These are phyloP conservation scores for Globisporangium nodosum DNA, from an alignment of 352 stramenopile species.

Conservation along the genomic window DNA sequence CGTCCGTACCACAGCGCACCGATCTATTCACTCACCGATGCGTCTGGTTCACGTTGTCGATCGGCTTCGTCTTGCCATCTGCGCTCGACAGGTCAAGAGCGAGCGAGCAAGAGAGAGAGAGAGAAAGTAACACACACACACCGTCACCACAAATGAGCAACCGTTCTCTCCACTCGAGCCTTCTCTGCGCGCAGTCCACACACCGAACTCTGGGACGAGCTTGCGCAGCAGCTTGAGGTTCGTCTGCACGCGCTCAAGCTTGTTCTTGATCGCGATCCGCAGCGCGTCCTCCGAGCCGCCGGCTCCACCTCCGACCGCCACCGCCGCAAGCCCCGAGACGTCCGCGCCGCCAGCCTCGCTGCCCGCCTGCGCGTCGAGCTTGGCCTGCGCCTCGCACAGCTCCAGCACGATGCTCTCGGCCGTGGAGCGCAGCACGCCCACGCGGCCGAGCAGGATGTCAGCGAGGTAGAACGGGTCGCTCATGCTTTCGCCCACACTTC, in stretches of 20 bases:
- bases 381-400: slow-evolving; percentile 63
- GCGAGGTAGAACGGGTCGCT: slow-evolving; percentile 86
- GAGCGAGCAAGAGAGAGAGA: not conserved
- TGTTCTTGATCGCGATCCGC: slow-evolving; percentile 76
- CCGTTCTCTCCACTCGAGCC: slow-evolving; percentile 1
- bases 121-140: not conserved
- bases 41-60: slow-evolving; percentile 80
- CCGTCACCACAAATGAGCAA: not conserved
- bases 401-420: slow-evolving; percentile 84
- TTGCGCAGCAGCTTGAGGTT: slow-evolving; percentile 82
- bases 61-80: slow-evolving; percentile 86
- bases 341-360: slow-evolving; percentile 3
- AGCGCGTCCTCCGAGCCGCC: slow-evolving; percentile 52
- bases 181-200: slow-evolving; percentile 5
- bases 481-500: slow-evolving; percentile 24
- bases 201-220: slow-evolving; percentile 80
- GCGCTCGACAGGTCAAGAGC: not conserved
- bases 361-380: slow-evolving; percentile 37
- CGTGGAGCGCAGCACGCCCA: slow-evolving; percentile 78
- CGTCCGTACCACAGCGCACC: not conserved
- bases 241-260: slow-evolving; percentile 81
- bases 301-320: not conserved
- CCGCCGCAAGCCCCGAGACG: slow-evolving; percentile 3
- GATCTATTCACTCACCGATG: slow-evolving; percentile 37
- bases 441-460: slow-evolving; percentile 77